Base-by-base conservation (phyloP, 139 green algal species). In the Asterochloris erici region DNA sequence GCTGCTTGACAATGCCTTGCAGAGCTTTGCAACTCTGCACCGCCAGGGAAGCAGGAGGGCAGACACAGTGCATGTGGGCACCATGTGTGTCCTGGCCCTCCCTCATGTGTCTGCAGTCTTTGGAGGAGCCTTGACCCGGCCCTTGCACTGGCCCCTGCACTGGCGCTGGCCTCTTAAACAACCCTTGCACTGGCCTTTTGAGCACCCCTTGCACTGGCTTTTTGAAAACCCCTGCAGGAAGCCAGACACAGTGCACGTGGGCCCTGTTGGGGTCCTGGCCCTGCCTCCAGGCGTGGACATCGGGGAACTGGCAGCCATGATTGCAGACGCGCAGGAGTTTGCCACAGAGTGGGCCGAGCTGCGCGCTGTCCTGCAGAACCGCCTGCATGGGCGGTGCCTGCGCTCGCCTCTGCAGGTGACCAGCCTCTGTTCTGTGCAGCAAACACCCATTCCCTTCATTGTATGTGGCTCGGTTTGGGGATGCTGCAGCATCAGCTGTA, bases 261-360 rank as follows among this genome's bases (percentile, higher is more conserved):
- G 82, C 19, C 68, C 68, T 29, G 82, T 68, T 21, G 82, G 82
- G 11, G 74, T 85, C 19, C 68, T 85, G 38, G 82, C 82, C 27
- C 81, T 89, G 74, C 54, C 84, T 15, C 54, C 75, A 0, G 60
- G 27, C 10, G 79, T 92, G 24, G 70, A 60, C n/a, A 60, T 64
- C 0, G 9, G 19, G 0, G 54, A 74, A 68, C 78, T 96, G 81
- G 63, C 73, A 21, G 83, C 88, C 77, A 87, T 89, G 61, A 73
- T 96, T 82, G 77, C 75, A 15, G 87, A 90, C 38, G 92, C 90
- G 0, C 61, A 68, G 0, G 77, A 85, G 0, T 96, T 96, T 88
- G 93, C 91, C 9, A 74, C 87, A 0, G 94, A 96, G 75, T 97
- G 94, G 94, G 28, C 38, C 13, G 92, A 96, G 90, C 87, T 95